Conservation (phyloP, 1,284 basidiomycete species). For the Neonothopanus nambi region DNA sequence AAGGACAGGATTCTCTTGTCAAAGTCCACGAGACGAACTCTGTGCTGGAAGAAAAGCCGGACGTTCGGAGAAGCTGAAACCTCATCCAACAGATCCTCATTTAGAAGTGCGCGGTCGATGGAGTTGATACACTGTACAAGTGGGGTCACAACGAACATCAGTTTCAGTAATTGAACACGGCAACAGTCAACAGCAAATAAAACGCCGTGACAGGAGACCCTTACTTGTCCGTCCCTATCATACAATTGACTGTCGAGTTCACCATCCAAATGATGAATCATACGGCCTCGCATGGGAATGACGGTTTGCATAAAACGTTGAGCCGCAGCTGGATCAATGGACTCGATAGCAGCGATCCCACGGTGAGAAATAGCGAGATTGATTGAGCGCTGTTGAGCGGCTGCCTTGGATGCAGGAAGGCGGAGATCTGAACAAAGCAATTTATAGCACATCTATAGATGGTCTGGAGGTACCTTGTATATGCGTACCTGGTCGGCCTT, state of each 20-base stretch:
- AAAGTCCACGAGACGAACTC: slow-evolving; percentile 74
- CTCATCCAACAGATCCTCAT: slow-evolving; percentile 80
- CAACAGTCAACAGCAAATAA: neutral
- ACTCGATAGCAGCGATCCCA: slow-evolving; percentile 84
- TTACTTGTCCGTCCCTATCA: slow-evolving; percentile 83
- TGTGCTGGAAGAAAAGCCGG: slow-evolving; percentile 77
- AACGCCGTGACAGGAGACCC: slow-evolving; percentile 26
- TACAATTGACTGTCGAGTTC: slow-evolving; percentile 81
- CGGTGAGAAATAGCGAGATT: slow-evolving; percentile 95
- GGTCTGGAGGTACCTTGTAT: neutral
- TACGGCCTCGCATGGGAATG: slow-evolving; percentile 93
- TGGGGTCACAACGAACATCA: slow-evolving; percentile 3
- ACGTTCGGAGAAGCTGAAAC: slow-evolving; percentile 65
- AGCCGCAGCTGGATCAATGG: slow-evolving; percentile 76
- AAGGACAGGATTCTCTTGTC: slow-evolving; percentile 60
- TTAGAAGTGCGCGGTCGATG: slow-evolving; percentile 86
- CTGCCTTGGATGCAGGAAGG: slow-evolving; percentile 63
- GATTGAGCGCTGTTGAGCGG: slow-evolving; percentile 81
- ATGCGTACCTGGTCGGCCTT: slow-evolving; percentile 76
- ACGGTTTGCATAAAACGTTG: slow-evolving; percentile 76
- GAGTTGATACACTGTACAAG: slow-evolving; percentile 83
- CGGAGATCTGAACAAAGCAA: slow-evolving; percentile 58
- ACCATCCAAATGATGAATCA: slow-evolving; percentile 86
- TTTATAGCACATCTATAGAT: slow-evolving; percentile 13
- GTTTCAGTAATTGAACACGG: neutral